Conservation (phyloP, 2,329 filamentous ascomycete genomes). For the Teratosphaeria gauchensis region DNA sequence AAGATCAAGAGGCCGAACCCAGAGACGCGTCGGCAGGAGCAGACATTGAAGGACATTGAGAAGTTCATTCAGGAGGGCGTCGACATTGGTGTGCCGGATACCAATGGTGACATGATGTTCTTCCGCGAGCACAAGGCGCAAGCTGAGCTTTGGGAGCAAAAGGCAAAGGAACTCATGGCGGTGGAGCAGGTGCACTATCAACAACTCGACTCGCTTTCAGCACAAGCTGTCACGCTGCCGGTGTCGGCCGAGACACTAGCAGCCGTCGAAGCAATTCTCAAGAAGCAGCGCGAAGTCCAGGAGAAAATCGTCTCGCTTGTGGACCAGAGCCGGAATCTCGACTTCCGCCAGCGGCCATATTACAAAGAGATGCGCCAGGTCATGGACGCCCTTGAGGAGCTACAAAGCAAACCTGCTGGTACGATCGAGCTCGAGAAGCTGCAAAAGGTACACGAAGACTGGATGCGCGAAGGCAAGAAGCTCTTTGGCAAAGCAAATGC, state of each 20-base stretch:
- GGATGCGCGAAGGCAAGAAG: constrained; percentile 98
- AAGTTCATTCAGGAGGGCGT: constrained; percentile 69
- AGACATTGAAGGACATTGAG: constrained; percentile 68
- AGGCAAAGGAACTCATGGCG: constrained; percentile 85
- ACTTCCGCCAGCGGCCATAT: constrained; percentile 70
- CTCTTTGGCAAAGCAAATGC: constrained; percentile 97
- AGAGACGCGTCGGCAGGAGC: constrained; percentile 37
- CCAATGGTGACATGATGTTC: constrained; percentile 68
- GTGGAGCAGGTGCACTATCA: constrained; percentile 88
- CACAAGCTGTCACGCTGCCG: constrained; percentile 69
- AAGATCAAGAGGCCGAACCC: constrained; percentile 38
- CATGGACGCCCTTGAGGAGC: constrained; percentile 73
- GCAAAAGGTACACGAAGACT: constrained; percentile 90
- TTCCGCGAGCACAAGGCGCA: constrained; percentile 66
- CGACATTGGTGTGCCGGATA: constrained; percentile 66
- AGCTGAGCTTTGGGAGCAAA: constrained; percentile 83
- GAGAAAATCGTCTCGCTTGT: constrained; percentile 76
- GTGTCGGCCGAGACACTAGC: constrained; percentile 73
- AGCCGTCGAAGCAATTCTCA: constrained; percentile 80
- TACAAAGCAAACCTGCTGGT: constrained; percentile 86
- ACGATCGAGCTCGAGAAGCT: constrained; percentile 91
- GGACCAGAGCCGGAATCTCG: constrained; percentile 62
- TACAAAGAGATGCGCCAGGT: constrained; percentile 87
- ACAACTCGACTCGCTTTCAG: constrained; percentile 82
- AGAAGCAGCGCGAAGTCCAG: constrained; percentile 91